Evolutionary conservation across 768 basidiomycete genomes (phyloP).

Genomic region (Amanita rubescens): DNA sequence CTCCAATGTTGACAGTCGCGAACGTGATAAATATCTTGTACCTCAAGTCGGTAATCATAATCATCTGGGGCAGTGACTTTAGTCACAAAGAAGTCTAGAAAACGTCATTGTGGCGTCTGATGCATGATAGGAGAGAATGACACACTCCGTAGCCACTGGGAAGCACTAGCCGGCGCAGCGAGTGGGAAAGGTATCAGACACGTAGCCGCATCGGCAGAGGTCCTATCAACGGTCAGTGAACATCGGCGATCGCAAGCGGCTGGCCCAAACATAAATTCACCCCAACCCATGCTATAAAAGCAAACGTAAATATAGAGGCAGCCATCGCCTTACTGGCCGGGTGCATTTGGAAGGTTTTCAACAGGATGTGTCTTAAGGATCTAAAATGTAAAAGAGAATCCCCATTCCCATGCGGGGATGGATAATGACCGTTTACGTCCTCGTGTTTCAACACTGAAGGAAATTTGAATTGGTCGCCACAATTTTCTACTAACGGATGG

Average conservation of each 20-base stretch:
- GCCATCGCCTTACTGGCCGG: constrained; percentile 76
- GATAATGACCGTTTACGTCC: constrained; percentile 67
- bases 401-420: constrained; percentile 79
- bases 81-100: constrained; percentile 59
- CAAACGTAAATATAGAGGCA: constrained; percentile 81
- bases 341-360: constrained; percentile 27
- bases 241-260: constrained; percentile 17
- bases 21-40: constrained; percentile 79
- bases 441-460: constrained; percentile 57
- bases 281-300: constrained; percentile 87
- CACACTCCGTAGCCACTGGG: constrained; percentile 81
- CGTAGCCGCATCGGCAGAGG: constrained; percentile 52
- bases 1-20: constrained; percentile 64
- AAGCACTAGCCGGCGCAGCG: constrained; percentile 61
- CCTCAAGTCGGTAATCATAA: constrained; percentile 49
- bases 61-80: constrained; percentile 64
- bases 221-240: constrained; percentile 24
- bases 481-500: constrained; percentile 41
- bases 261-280: constrained; percentile 21
- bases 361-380: constrained; percentile 75
- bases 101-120: not conserved
- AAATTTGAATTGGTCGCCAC: constrained; percentile 62
- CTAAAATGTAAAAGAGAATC: constrained; percentile 72
- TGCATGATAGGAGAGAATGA: constrained; percentile 7
- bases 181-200: constrained; percentile 83